Conservation (phyloP, 768 basidiomycete genomes). For the Lentinula sp. region DNA sequence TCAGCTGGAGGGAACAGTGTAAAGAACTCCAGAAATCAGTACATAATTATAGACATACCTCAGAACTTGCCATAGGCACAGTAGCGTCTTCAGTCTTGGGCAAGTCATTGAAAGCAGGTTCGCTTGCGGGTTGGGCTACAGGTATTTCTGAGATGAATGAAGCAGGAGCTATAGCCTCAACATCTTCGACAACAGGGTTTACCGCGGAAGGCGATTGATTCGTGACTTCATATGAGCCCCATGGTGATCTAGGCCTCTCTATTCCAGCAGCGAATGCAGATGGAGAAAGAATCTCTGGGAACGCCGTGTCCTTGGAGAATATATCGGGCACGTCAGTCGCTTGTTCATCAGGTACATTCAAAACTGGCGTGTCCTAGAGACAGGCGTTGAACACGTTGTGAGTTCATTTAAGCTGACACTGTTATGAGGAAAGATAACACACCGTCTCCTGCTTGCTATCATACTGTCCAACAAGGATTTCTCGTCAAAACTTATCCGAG, state of each 20-base stretch:
- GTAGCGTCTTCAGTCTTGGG: background rate
- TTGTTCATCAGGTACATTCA: background rate
- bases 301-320: background rate
- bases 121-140: background rate
- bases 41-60: background rate
- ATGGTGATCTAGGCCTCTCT: constrained; percentile 20
- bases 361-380: background rate
- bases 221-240: constrained; percentile 12
- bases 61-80: background rate
- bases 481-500: background rate
- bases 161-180: background rate
- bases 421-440: background rate
- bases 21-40: background rate
- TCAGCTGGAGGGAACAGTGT: background rate
- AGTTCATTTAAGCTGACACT: background rate
- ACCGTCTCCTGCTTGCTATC: background rate
- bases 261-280: background rate
- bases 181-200: background rate
- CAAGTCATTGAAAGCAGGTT: background rate
- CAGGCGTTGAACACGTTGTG: constrained; percentile 3
- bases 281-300: background rate
- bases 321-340: background rate
- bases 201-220: background rate
- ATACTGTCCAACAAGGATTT: background rate
- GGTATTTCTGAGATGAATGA: background rate